Evolutionary conservation across 768 basidiomycete species (phyloP), one percentile per base, ranked within the genome.

Genomic region (Krasilnikovozyma curviuscula): DNA sequence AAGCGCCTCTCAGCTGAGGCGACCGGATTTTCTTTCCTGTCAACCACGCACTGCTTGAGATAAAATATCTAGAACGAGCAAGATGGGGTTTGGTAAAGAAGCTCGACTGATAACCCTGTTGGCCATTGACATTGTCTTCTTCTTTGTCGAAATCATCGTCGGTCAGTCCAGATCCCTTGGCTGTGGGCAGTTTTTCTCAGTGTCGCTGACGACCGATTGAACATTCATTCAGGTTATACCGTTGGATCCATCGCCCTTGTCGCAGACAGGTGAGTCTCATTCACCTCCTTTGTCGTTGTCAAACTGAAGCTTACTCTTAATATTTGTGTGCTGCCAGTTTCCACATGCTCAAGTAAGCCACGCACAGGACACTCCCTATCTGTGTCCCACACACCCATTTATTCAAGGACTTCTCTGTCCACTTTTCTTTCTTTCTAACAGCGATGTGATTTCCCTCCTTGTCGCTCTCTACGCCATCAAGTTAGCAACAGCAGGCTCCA

Each of bases 381-480:
- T 32, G 32, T 34, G 18, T 30, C 25, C n/a, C 38, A 12, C 8
- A 9, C 18, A 16, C 37, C 44, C 44, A n/a, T n/a, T 46, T 46
- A 33, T 21, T 30, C n/a, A 30, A 21, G 38, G 29, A 27, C 18
- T 33, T 10, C 19, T 32, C 24, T 16, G 10, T 29, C 8, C 19
- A 6, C 34, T 7, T 8, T 9, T 2, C n/a, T 3, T 24, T 18
- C 31, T 16, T 24, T 33, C 7, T 19, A 18, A 57, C 31, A 97
- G 91, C 69, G 93, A 98, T 72, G 85, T 93, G 56, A 75, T 93
- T 75, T 93, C 88, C 63, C 69, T 98, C 51, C 62, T 89, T 49
- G 88, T 97, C 44, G 93, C 91, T 2, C 75, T 97, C 8, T 95
- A 95, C 65, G 89, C 91, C 14, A 84, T 89, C 68, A 83, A 79